These are phyloP conservation scores for Aurantiochytrium sp. DNA, from an alignment of 108 stramenopile genomes.

Conservation along the genomic window DNA sequence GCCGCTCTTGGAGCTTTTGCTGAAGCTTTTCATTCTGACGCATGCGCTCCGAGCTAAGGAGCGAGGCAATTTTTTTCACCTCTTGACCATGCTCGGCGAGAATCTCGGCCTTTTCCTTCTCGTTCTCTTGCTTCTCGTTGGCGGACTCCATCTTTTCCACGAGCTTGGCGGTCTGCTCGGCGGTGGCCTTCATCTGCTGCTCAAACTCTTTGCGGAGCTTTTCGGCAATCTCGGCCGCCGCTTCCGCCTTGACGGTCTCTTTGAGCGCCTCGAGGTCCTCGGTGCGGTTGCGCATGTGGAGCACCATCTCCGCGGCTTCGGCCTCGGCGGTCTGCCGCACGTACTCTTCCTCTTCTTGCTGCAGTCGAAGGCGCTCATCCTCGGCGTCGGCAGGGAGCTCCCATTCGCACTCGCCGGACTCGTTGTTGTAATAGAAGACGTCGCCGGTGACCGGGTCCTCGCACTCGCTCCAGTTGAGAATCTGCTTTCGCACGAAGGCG, in stretches of 20 bases:
- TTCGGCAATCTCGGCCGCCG: background rate
- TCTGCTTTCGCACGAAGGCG: background rate
- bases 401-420: conserved; percentile 5
- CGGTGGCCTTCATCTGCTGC: background rate
- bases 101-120: conserved; percentile 17
- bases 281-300: background rate
- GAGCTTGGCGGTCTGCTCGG: conserved; percentile 6
- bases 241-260: background rate
- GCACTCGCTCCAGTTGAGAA: background rate
- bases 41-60: conserved; percentile 16
- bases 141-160: background rate
- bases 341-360: background rate
- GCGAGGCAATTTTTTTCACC: background rate
- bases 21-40: conserved; percentile 10
- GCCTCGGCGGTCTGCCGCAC: background rate
- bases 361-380: background rate
- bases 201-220: conserved; percentile 23
- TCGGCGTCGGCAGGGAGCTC: conserved; percentile 1
- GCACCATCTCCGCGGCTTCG: background rate
- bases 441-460: conserved; percentile 10
- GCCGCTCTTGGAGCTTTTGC: conserved; percentile 1
- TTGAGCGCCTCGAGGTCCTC: conserved; percentile 15
- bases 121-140: background rate
- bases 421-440: background rate
- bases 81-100: conserved; percentile 18